A percentile compares a stretch with the other conserved stretches of the same genome.
phyloP scores from a whole-genome alignment of 2,329 filamentous ascomycete species.

The Hirsutella thompsonii region DNA sequence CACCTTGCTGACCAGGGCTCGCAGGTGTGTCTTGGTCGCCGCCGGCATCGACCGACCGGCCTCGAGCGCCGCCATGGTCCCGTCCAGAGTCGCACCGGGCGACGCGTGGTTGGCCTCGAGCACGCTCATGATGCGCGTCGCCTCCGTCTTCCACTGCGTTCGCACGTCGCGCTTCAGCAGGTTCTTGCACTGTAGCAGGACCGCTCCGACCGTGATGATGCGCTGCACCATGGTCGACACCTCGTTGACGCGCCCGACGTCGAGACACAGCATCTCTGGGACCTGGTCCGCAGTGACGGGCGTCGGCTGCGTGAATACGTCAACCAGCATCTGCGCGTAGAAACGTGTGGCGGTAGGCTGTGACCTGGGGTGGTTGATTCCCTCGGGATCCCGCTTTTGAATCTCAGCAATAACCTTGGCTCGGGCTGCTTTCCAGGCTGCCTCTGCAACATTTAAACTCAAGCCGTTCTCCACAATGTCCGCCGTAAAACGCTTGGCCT shows the following conservation, averaged over 20 bases:
- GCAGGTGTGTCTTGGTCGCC: conserved; percentile 46
- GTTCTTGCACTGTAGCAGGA: conserved; percentile 71
- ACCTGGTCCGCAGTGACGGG: conserved; percentile 40
- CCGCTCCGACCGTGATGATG: conserved; percentile 61
- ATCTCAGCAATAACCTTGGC: conserved; percentile 53
- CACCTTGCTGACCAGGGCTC: conserved; percentile 44
- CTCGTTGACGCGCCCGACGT: conserved; percentile 45
- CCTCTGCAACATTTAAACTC: conserved; percentile 45
- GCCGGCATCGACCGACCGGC: conserved; percentile 50
- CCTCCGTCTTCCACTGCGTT: conserved; percentile 64
- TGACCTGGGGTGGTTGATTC: conserved; percentile 46
- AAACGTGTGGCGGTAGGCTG: conserved; percentile 56
- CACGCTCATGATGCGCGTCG: conserved; percentile 55
- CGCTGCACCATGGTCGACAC: conserved; percentile 29
- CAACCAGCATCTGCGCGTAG: conserved; percentile 63
- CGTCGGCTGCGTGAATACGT: conserved; percentile 57
- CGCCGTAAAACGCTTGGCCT: conserved; percentile 57
- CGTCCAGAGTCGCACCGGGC: conserved; percentile 41
- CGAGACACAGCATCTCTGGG: conserved; percentile 63
- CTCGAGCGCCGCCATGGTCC: conserved; percentile 50
- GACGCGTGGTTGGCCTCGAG: conserved; percentile 44
- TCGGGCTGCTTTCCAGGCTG: conserved; percentile 53
- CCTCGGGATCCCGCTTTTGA: conserved; percentile 55
- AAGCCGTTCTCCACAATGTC: conserved; percentile 44
- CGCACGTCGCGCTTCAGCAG: conserved; percentile 70